Evolutionary conservation across 2,329 filamentous ascomycete species (phyloP).

Genomic region (Penicillium polonicum): DNA sequence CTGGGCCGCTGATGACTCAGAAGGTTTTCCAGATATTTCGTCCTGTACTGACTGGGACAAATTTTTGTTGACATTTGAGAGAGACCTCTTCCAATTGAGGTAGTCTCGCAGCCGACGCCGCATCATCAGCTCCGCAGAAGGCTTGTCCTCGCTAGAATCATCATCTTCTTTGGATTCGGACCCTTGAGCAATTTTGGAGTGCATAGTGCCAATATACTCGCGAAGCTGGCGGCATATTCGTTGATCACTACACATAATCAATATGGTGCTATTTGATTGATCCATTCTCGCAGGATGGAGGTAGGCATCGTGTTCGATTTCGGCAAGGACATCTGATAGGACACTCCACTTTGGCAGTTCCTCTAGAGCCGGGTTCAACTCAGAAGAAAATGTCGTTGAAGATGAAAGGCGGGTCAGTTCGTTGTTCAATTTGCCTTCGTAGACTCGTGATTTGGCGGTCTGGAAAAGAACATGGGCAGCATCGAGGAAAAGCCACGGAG

Average conservation of each 20-base stretch:
- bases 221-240: conserved; percentile 82
- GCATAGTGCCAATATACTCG: conserved; percentile 90
- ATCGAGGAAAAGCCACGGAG: conserved; percentile 94
- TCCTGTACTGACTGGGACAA: conserved; percentile 33
- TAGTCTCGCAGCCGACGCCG: conserved; percentile 82
- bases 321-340: conserved; percentile 83
- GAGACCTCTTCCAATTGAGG: conserved; percentile 84
- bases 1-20: conserved; percentile 21
- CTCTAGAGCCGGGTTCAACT: conserved; percentile 78
- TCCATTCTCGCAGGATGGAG: conserved; percentile 74
- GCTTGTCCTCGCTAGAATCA: conserved; percentile 56
- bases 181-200: conserved; percentile 56
- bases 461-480: conserved; percentile 93
- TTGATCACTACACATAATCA: conserved; percentile 93
- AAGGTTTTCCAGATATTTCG: conserved; percentile 20
- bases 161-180: conserved; percentile 50
- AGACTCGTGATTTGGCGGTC: conserved; percentile 83
- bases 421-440: conserved; percentile 68
- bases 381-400: conserved; percentile 55
- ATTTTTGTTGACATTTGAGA: conserved; percentile 71
- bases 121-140: conserved; percentile 86
- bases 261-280: conserved; percentile 84
- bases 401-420: conserved; percentile 49
- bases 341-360: conserved; percentile 93
- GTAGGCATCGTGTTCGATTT: conserved; percentile 88